A percentile compares a stretch with the other conserved stretches of the same genome.
These are phyloP conservation scores for Taiozyma onychis DNA, from an alignment of 1,139 yeast genomes.

Conservation along the genomic window DNA sequence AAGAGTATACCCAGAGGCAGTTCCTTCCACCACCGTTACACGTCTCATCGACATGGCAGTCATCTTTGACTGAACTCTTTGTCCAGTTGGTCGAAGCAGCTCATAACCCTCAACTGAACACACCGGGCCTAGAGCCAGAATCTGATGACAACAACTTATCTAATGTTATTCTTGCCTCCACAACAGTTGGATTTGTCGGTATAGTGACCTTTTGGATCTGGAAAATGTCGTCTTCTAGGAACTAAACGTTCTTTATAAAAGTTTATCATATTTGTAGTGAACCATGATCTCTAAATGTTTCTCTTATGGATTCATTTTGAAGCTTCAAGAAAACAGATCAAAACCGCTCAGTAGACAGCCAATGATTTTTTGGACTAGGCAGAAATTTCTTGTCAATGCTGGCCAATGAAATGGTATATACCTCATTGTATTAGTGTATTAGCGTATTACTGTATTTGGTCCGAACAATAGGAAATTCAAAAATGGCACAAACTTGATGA, in stretches of 20 bases:
- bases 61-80: constrained; percentile 79
- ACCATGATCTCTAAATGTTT: no score
- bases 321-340: no score
- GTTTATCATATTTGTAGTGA: no score
- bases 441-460: neutral
- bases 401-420: no score
- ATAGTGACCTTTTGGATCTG: constrained; percentile 57
- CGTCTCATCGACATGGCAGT: constrained; percentile 83
- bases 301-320: no score
- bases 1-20: constrained; percentile 60
- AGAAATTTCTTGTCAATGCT: no score
- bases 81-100: constrained; percentile 90
- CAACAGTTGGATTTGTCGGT: constrained; percentile 61
- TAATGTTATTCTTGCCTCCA: constrained; percentile 53
- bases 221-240: constrained; percentile 31
- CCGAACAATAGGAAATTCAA: neutral
- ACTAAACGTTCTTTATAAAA: neutral
- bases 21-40: constrained; percentile 70
- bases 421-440: neutral
- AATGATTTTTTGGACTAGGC: no score
- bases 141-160: constrained; percentile 42
- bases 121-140: constrained; percentile 77
- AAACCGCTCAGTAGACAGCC: no score
- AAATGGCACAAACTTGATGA: neutral
- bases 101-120: constrained; percentile 65